Conservation (phyloP, 495 filamentous ascomycete genomes). For the Aspergillus nidulans region DNA sequence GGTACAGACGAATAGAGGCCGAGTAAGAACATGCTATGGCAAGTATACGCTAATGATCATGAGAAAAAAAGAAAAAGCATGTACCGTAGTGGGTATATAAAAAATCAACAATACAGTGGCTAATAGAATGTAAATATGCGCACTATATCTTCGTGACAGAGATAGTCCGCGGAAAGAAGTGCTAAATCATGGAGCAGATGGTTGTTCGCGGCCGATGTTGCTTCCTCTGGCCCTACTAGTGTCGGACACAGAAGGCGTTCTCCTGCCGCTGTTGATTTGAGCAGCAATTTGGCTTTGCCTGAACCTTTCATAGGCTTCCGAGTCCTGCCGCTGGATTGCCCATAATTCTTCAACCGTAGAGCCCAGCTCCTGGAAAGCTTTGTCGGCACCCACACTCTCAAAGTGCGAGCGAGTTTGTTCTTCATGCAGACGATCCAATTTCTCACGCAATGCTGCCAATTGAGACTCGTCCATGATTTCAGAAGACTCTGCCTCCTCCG, state of each 20-base stretch:
- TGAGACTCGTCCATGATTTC: conserved; percentile 53
- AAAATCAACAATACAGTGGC: background rate
- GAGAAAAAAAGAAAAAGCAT: background rate
- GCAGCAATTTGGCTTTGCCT: conserved; percentile 65
- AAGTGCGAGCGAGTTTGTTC: conserved; percentile 55
- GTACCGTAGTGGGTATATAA: background rate
- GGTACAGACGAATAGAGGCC: background rate
- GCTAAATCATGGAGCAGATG: background rate
- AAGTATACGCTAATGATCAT: conserved; percentile 5
- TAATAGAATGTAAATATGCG: background rate
- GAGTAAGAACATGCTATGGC: background rate
- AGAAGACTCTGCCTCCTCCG: conserved; percentile 29
- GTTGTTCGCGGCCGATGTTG: background rate
- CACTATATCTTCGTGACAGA: background rate
- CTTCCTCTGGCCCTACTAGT: background rate
- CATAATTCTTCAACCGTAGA: conserved; percentile 51
- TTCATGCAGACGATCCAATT: conserved; percentile 59
- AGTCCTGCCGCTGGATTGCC: conserved; percentile 51
- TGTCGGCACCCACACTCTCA: conserved; percentile 50
- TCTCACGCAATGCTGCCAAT: conserved; percentile 50
- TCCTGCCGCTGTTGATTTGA: conserved; percentile 49
- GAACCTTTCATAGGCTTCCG: conserved; percentile 58
- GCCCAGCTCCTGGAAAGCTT: conserved; percentile 56
- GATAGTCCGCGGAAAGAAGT: background rate
- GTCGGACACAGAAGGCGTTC: conserved; percentile 12